Evolutionary conservation across 2,329 filamentous ascomycete species (phyloP), one percentile per base, ranked within the genome.

Genomic region (Phyllosticta paracitricarpa): DNA sequence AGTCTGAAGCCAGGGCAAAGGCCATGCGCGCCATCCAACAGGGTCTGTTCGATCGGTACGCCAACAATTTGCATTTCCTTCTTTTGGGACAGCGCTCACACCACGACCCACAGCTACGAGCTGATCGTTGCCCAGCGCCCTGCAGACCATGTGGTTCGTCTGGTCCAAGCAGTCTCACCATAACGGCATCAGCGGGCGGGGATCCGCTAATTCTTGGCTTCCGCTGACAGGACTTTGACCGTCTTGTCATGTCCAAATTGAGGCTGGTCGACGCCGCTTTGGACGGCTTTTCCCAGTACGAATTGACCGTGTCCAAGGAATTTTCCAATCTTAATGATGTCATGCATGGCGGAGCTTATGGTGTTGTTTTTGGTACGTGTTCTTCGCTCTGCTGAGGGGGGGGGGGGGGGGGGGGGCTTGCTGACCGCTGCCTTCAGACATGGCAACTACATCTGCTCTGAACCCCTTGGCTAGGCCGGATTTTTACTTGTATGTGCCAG

Each of bases 361-460:
- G 71, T 14, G 71, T 75, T 22, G 73, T 75, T 12, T 75, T 75
- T 65, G 70, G 64, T 67, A 58, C 19, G 54, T 25, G 25, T 52
- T 25, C 30, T 48, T 12, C 25, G 2, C 26, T 25, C 28, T 52
- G 10, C n/a, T 10, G n/a, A n/a, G n/a, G n/a, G n/a, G n/a, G n/a
- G n/a, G n/a, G n/a, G n/a, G n/a, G n/a, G n/a, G n/a, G n/a, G n/a
- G 17, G 10, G 5, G 53, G 35, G n/a, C 25, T 33, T 4, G 17
- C 14, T 54, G 33, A 48, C 54, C 55, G 51, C 26, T 48, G 14
- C 2, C 54, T 56, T 6, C 48, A 65, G 69, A 76, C 63, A 75
- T 76, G 73, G 67, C 69, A 1, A 82, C 79, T 4, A 81, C 78
- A 0, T 74, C 74, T 12, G 78, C 79, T 0, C 69, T 82, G 19